A percentile compares a stretch with the other conserved stretches of the same genome.
Evolutionary conservation across 495 filamentous ascomycete species (phyloP).

Genomic region (Daldinia loculata): DNA sequence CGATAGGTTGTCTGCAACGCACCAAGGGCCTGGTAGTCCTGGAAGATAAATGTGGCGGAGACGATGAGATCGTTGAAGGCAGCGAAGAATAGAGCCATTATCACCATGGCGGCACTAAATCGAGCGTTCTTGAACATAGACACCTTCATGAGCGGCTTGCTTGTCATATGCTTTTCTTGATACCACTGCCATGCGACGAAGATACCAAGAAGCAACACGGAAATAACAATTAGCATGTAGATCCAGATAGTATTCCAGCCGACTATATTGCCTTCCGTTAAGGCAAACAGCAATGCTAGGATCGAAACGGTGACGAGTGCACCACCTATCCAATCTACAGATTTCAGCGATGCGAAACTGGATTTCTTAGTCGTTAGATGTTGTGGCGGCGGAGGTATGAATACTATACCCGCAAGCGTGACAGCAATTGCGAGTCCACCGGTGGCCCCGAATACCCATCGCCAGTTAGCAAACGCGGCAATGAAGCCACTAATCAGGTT

Average conservation of each 20-base stretch:
- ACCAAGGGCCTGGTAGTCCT: constrained; percentile 64
- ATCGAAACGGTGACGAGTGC: constrained; percentile 69
- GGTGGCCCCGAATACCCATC: constrained; percentile 72
- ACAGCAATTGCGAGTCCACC: constrained; percentile 69
- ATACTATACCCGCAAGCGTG: constrained; percentile 66
- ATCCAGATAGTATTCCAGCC: constrained; percentile 76
- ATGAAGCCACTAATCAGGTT: constrained; percentile 65
- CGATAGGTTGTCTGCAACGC: constrained; percentile 66
- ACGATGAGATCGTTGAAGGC: constrained; percentile 67
- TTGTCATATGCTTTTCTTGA: constrained; percentile 56
- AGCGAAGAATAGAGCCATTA: constrained; percentile 67
- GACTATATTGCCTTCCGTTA: constrained; percentile 69
- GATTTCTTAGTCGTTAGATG: constrained; percentile 42
- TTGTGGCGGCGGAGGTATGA: constrained; percentile 67
- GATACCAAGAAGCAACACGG: constrained; percentile 62
- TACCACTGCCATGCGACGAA: constrained; percentile 74
- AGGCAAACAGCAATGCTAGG: constrained; percentile 66
- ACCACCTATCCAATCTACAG: constrained; percentile 73
- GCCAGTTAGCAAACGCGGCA: constrained; percentile 64
- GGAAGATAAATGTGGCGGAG: constrained; percentile 70
- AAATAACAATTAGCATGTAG: constrained; percentile 68
- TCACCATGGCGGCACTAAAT: constrained; percentile 67
- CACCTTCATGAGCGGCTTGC: constrained; percentile 66
- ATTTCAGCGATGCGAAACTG: constrained; percentile 45
- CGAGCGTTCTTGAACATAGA: constrained; percentile 61